phyloP scores from a whole-genome alignment of 305 asterid genomes.

The Fraxinus nigra region DNA sequence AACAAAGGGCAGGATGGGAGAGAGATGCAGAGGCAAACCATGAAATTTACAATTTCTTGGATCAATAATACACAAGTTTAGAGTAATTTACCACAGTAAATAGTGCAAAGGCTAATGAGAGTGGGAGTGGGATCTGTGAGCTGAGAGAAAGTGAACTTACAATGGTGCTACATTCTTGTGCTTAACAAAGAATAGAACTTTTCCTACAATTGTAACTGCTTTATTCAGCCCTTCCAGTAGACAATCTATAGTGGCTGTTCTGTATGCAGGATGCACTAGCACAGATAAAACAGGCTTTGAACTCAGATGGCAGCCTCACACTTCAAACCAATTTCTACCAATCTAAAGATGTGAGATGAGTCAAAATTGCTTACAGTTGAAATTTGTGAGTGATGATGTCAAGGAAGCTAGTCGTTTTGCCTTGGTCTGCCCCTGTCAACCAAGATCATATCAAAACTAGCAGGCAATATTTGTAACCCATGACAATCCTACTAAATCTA shows the following conservation, averaged over 20 bases:
- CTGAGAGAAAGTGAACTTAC: constrained; percentile 44
- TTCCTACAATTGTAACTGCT: constrained; percentile 58
- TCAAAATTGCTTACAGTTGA: constrained; percentile 50
- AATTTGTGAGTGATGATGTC: constrained; percentile 61
- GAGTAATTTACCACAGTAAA: neutral
- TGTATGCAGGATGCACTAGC: constrained; percentile 60
- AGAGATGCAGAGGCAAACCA: neutral
- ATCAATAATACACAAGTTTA: neutral
- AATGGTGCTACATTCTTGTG: constrained; percentile 57
- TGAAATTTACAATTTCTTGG: neutral
- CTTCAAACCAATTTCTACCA: constrained; percentile 17
- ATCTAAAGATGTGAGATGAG: constrained; percentile 17
- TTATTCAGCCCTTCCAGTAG: constrained; percentile 68
- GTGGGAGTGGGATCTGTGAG: neutral
- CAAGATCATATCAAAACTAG: constrained; percentile 13
- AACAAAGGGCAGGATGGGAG: neutral
- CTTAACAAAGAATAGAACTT: constrained; percentile 51
- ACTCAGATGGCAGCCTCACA: constrained; percentile 19
- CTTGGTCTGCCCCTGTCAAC: constrained; percentile 68
- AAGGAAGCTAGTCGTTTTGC: constrained; percentile 64
- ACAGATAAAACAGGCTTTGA: constrained; percentile 21
- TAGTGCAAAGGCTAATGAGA: neutral
- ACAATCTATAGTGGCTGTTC: constrained; percentile 47
- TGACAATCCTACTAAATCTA: neutral
- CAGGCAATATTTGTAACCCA: neutral